phyloP scores from a whole-genome alignment of 495 filamentous ascomycete genomes.

The Hyaloscypha hepaticicola region DNA sequence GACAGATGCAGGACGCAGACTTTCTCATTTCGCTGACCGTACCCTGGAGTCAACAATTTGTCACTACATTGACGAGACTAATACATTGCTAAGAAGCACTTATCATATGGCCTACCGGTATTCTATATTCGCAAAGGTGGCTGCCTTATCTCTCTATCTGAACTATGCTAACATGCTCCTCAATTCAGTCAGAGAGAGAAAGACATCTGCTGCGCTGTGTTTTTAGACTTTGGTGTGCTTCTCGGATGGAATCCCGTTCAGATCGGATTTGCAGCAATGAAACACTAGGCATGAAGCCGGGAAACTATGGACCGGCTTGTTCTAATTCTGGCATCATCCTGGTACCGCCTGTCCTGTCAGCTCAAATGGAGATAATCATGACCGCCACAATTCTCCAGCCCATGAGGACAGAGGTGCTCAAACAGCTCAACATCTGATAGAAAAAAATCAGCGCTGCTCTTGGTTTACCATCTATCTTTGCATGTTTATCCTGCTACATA shows the following conservation, averaged over 20 bases:
- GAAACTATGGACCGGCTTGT: conserved; percentile 49
- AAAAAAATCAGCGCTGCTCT: conserved; percentile 50
- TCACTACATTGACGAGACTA: conserved; percentile 36
- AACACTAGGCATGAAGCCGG: conserved; percentile 48
- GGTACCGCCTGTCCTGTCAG: conserved; percentile 58
- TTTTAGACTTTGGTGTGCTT: conserved; percentile 56
- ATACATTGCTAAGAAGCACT: conserved; percentile 41
- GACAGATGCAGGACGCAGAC: conserved; percentile 41
- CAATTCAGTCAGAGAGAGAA: conserved; percentile 33
- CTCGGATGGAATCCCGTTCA: conserved; percentile 55
- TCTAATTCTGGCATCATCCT: conserved; percentile 52
- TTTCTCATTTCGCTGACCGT: conserved; percentile 43
- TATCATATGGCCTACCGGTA: conserved; percentile 42
- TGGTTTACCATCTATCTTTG: conserved; percentile 59
- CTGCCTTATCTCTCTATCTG: background rate
- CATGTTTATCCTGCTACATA: conserved; percentile 58
- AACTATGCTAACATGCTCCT: conserved; percentile 20
- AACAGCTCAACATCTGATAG: conserved; percentile 54
- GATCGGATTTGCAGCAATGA: conserved; percentile 55
- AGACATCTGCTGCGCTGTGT: conserved; percentile 45
- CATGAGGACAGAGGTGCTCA: conserved; percentile 51
- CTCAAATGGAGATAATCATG: conserved; percentile 57
- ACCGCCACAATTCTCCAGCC: conserved; percentile 50
- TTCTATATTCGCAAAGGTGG: conserved; percentile 12
- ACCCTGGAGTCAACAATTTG: conserved; percentile 41